Conservation (phyloP, 2,329 filamentous ascomycete genomes). For the Talaromyces albobiverticillius region DNA sequence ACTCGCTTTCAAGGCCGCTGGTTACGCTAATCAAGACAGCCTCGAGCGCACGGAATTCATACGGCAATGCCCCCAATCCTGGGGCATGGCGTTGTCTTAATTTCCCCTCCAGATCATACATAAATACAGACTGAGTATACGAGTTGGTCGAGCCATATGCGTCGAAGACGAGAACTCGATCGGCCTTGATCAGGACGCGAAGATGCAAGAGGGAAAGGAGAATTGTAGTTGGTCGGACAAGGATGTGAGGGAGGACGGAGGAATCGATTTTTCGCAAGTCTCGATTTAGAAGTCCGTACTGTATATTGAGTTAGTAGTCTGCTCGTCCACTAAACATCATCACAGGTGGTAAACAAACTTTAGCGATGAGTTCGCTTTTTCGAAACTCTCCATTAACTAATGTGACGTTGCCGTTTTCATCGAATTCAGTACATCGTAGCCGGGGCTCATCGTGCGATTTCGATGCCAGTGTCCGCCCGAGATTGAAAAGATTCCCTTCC, state of each 20-base stretch:
- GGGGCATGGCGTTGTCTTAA: constrained; percentile 71
- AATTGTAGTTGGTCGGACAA: constrained; percentile 88
- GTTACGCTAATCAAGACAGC: constrained; percentile 93
- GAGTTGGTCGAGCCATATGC: constrained; percentile 92
- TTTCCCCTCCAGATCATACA: constrained; percentile 95
- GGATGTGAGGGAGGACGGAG: constrained; percentile 89
- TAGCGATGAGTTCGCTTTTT: constrained; percentile 95
- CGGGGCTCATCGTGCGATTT: constrained; percentile 82
- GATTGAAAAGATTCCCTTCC: constrained; percentile 63
- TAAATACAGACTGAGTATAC: constrained; percentile 93
- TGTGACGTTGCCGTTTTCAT: constrained; percentile 87
- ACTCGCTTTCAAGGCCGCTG: constrained; percentile 86
- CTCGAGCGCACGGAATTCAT: constrained; percentile 94
- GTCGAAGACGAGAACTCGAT: constrained; percentile 92
- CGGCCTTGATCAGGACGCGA: constrained; percentile 89
- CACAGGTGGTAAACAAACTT: constrained; percentile 52
- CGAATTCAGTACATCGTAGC: constrained; percentile 90
- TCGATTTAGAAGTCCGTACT: constrained; percentile 90
- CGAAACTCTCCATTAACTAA: constrained; percentile 94
- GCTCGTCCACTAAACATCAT: neutral
- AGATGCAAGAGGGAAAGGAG: constrained; percentile 95
- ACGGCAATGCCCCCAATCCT: constrained; percentile 64
- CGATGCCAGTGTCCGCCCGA: constrained; percentile 66
- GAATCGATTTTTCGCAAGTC: constrained; percentile 98
- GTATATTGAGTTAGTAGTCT: constrained; percentile 9